Percentiles rank a stretch among this genome's conserved stretches.
Evolutionary conservation across 2,329 filamentous ascomycete genomes (phyloP).

Genomic region (Xylariaceae sp.): DNA sequence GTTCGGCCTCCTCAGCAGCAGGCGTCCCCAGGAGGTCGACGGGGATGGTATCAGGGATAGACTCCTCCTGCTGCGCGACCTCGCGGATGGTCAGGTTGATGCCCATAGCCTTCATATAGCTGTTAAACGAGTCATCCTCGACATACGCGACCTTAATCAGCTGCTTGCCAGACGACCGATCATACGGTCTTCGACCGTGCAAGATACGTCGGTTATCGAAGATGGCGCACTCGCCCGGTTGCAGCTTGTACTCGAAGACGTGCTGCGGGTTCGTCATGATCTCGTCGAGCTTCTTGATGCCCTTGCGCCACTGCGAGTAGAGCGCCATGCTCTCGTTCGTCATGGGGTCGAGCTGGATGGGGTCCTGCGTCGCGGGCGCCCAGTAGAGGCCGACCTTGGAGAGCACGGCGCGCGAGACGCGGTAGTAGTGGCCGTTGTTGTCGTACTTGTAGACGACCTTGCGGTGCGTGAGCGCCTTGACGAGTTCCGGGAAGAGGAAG

Average conservation of each 20-base stretch:
- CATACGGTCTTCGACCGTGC: constrained; percentile 76
- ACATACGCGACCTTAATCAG: constrained; percentile 88
- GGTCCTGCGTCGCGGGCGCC: constrained; percentile 75
- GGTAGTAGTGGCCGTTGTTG: constrained; percentile 60
- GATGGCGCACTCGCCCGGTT: constrained; percentile 82
- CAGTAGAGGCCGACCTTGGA: constrained; percentile 49
- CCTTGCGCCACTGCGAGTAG: constrained; percentile 41
- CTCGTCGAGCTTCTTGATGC: constrained; percentile 51
- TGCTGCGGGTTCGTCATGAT: constrained; percentile 53
- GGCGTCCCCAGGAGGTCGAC: too few species aligned
- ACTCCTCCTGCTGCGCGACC: background rate
- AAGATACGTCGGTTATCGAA: constrained; percentile 85
- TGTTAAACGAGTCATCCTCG: constrained; percentile 36
- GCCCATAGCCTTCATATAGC: constrained; percentile 8
- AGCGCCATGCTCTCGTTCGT: background rate
- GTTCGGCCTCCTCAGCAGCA: too few species aligned
- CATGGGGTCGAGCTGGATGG: constrained; percentile 20
- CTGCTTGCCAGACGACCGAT: constrained; percentile 58
- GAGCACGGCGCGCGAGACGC: constrained; percentile 52
- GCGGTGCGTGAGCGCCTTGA: constrained; percentile 37
- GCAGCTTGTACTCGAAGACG: constrained; percentile 66
- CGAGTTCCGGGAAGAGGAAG: constrained; percentile 20
- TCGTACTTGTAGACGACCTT: constrained; percentile 55
- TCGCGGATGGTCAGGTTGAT: background rate
- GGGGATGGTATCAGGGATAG: too few species aligned